Percentiles rank a stretch among this genome's conserved stretches.
Evolutionary conservation across 2,329 filamentous ascomycete species (phyloP).

Genomic region (Talaromyces albobiverticillius): DNA sequence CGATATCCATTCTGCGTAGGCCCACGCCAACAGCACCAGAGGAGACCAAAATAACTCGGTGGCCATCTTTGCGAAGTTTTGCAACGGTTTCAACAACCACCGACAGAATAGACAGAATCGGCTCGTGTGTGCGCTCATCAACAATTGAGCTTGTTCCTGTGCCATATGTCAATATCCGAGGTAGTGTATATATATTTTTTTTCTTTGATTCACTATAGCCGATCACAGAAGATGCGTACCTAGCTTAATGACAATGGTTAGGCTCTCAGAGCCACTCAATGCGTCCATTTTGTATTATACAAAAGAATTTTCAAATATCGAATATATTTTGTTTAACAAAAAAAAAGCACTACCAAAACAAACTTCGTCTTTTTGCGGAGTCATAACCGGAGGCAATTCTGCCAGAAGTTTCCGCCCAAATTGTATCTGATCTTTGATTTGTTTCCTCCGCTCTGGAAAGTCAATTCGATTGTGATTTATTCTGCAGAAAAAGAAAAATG

Average conservation of each 20-base stretch:
- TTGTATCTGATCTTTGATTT: neutral
- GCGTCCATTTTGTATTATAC: constrained; percentile 23
- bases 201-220: neutral
- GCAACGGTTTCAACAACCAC: constrained; percentile 93
- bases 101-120: constrained; percentile 83
- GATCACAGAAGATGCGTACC: constrained; percentile 27
- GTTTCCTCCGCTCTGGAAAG: neutral
- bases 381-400: constrained; percentile 11
- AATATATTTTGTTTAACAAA: neutral
- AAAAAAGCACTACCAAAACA: constrained; percentile 2
- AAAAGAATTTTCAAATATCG: neutral
- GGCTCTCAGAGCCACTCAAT: constrained; percentile 24
- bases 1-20: constrained; percentile 82
- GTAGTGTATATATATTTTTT: neutral
- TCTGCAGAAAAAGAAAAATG: neutral
- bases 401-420: constrained; percentile 6
- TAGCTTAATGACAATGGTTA: constrained; percentile 40
- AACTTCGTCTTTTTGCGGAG: constrained; percentile 12
- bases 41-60: constrained; percentile 92
- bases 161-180: neutral
- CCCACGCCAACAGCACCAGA: constrained; percentile 96
- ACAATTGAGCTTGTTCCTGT: constrained; percentile 98
- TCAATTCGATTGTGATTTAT: neutral
- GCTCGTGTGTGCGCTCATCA: constrained; percentile 91
- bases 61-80: constrained; percentile 81